Conservation (phyloP, 345 rosid species). For the Microthlaspi erraticum region DNA sequence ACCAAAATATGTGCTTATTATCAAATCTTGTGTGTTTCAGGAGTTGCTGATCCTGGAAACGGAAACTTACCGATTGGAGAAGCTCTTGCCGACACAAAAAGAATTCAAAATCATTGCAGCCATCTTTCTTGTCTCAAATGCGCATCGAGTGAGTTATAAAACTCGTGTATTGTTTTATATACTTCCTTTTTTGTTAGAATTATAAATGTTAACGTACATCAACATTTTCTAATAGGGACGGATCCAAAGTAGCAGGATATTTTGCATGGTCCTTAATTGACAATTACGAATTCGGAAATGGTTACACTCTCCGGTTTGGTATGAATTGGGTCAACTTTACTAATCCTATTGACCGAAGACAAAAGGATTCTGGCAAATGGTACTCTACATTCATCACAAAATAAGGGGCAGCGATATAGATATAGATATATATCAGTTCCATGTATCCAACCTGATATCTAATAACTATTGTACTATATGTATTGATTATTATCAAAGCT, state of each 20-base stretch:
- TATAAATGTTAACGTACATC: neutral
- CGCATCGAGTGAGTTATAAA: slow-evolving; percentile 34
- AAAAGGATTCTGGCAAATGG: slow-evolving; percentile 43
- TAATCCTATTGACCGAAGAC: slow-evolving; percentile 34
- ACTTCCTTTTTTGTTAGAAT: neutral
- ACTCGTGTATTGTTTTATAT: neutral
- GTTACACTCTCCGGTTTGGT: slow-evolving; percentile 38
- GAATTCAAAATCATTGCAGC: slow-evolving; percentile 35
- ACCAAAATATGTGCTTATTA: neutral
- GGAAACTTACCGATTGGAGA: slow-evolving; percentile 18
- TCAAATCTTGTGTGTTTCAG: slow-evolving; percentile 17
- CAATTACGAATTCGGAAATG: slow-evolving; percentile 39
- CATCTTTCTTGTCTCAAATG: slow-evolving; percentile 42
- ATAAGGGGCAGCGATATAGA: neutral
- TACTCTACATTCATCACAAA: slow-evolving; percentile 45
- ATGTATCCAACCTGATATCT: neutral
- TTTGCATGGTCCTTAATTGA: slow-evolving; percentile 42
- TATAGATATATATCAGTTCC: neutral
- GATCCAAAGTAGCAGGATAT: slow-evolving; percentile 37
- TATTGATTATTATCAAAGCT: too few species aligned
- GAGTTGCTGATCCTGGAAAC: slow-evolving; percentile 24
- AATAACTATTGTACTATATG: neutral
- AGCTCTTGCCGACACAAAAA: slow-evolving; percentile 36
- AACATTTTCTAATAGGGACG: slow-evolving; percentile 21
- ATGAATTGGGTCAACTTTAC: slow-evolving; percentile 45